These are phyloP conservation scores for Plasmodium adleri DNA, from an alignment of 169 alveolate species.

Conservation along the genomic window DNA sequence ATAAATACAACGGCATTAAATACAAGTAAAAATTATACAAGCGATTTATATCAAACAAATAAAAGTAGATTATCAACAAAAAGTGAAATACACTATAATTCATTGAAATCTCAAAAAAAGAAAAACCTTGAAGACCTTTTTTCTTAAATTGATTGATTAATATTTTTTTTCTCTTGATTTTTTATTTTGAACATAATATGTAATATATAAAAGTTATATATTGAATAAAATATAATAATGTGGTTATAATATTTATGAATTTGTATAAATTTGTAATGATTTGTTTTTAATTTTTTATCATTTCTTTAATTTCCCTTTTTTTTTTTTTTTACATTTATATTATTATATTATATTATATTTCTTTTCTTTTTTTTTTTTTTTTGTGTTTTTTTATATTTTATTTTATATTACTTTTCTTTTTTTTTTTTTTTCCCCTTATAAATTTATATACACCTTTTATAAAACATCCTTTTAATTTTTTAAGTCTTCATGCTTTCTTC, in stretches of 20 bases:
- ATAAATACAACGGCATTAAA: conserved; percentile 31
- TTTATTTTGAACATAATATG: background rate
- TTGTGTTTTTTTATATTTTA: background rate
- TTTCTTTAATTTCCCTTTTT: background rate
- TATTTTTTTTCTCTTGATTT: background rate
- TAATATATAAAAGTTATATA: background rate
- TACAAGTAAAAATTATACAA: conserved; percentile 23
- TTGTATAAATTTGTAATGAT: background rate
- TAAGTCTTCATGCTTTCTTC: no score
- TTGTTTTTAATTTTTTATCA: background rate
- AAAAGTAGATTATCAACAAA: conserved; percentile 47
- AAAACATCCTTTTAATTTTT: no score
- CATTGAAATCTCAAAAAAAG: conserved; percentile 53
- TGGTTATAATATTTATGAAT: background rate
- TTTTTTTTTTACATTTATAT: background rate
- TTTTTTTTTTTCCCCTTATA: no score
- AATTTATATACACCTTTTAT: no score
- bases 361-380: conserved; percentile 3
- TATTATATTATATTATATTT: background rate
- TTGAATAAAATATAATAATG: background rate
- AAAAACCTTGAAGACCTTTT: conserved; percentile 73
- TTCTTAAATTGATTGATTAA: conserved; percentile 8
- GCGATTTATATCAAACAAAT: conserved; percentile 25
- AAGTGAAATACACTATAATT: conserved; percentile 64
- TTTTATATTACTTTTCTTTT: no score